phyloP scores from a whole-genome alignment of 768 basidiomycete genomes.

The Mycena capillaripes region DNA sequence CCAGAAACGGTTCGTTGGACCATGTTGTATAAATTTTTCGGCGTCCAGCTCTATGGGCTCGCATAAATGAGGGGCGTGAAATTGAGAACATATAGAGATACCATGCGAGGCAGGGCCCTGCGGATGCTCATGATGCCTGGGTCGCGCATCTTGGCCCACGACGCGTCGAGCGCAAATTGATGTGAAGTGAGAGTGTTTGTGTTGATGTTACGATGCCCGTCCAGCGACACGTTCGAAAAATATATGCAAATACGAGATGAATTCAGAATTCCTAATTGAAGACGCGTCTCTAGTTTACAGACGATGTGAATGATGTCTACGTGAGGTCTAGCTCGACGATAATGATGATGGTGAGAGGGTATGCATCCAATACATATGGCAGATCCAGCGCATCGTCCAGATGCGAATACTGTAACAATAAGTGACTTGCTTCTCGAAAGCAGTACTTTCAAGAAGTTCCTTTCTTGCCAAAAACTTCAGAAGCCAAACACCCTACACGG shows the following conservation, averaged over 20 bases:
- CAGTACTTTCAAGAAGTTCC: constrained; percentile 18
- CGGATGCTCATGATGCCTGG: constrained; percentile 51
- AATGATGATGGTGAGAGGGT: background rate
- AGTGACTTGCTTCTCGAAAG: constrained; percentile 29
- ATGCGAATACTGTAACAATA: constrained; percentile 35
- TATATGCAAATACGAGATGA: background rate
- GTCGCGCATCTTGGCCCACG: constrained; percentile 52
- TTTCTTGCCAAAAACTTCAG: background rate
- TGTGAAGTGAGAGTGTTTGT: background rate
- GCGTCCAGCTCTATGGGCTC: constrained; percentile 82
- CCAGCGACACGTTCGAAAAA: background rate
- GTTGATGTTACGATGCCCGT: background rate
- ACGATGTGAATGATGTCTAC: constrained; percentile 17
- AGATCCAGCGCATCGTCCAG: constrained; percentile 24
- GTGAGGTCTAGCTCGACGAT: constrained; percentile 22
- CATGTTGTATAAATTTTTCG: constrained; percentile 91
- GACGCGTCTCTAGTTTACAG: background rate
- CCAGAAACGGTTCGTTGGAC: constrained; percentile 78
- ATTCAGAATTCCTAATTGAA: background rate
- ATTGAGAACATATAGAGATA: constrained; percentile 49
- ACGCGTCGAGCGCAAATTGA: constrained; percentile 13
- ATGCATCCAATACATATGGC: constrained; percentile 16
- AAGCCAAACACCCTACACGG: constrained; percentile 23
- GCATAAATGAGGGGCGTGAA: background rate
- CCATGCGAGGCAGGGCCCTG: constrained; percentile 86